These are phyloP conservation scores for Pythium phragmiticola DNA, from an alignment of 352 stramenopile genomes.

Conservation along the genomic window DNA sequence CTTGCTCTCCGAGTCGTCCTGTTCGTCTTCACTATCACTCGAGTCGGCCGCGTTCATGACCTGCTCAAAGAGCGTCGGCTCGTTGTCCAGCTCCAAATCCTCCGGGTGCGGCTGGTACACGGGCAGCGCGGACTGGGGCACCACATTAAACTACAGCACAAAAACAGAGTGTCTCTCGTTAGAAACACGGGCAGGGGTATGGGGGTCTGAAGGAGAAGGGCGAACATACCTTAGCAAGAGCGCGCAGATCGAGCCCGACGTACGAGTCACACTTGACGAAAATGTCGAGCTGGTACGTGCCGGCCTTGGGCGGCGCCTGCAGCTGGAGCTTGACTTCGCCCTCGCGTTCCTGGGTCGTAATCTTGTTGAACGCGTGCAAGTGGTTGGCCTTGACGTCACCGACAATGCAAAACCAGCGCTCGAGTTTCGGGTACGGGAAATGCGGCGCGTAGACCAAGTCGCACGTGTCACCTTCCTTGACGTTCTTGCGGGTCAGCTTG, in stretches of 20 bases:
- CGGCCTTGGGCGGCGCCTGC: conserved; percentile 92
- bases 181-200: too few species aligned
- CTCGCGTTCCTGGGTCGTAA: conserved; percentile 89
- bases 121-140: conserved; percentile 90
- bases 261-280: conserved; percentile 98
- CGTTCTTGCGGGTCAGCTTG: conserved; percentile 96
- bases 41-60: conserved; percentile 88
- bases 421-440: conserved; percentile 95
- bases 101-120: conserved; percentile 97
- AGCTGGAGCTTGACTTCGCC: conserved; percentile 94
- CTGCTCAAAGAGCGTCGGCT: conserved; percentile 99
- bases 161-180: conserved; percentile 1
- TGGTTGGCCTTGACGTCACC: conserved; percentile 93
- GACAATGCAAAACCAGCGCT: conserved; percentile 98
- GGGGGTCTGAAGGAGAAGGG: background rate
- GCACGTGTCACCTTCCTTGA: conserved; percentile 93
- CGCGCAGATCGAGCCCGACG: conserved; percentile 94
- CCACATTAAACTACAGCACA: conserved; percentile 87
- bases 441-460: conserved; percentile 95
- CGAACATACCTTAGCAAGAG: conserved; percentile 75
- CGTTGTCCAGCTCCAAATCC: conserved; percentile 98
- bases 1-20: conserved; percentile 58
- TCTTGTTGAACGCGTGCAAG: conserved; percentile 96
- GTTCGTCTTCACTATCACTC: conserved; percentile 86
- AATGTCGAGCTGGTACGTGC: conserved; percentile 97